Base-by-base conservation (phyloP, 129 eudicot species). In the Lonicera japonica region DNA sequence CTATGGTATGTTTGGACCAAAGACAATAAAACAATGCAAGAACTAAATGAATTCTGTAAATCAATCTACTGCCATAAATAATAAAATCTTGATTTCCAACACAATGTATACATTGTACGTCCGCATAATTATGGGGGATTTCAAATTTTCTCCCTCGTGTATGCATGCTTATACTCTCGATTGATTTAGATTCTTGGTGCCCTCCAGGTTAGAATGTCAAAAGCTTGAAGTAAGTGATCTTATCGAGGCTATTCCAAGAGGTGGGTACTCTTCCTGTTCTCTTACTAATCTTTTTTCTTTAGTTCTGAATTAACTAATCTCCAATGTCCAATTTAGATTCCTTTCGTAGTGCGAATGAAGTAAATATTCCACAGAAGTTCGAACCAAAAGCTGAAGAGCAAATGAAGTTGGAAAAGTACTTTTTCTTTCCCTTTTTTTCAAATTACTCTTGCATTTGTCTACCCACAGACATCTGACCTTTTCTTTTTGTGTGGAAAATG, bases 161-260 rank as follows among this genome's bases (percentile, higher is more conserved):
- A n/a, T n/a, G n/a, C n/a, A n/a, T n/a, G n/a, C n/a, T n/a, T n/a
- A n/a, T n/a, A n/a, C n/a, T n/a, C n/a, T n/a, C 0, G 4, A 1
- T 67, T 56, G 16, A 48, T 60, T 11, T 11, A 40, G 58, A 62
- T 73, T 58, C 58, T 53, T 43, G 70, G 62, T n/a, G 65, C 61
- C 59, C 6, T 62, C 55, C 79, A 80, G 86, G 68, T 63, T 68
- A 70, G 65, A n/a, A n/a, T n/a, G n/a, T n/a, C n/a, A n/a, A n/a
- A n/a, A n/a, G n/a, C n/a, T n/a, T n/a, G n/a, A 79, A 54, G 79
- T 77, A 56, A 64, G 80, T 48, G 79, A 74, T 57, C 69, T 67
- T 50, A 64, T 70, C 64, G 80, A 77, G 60, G 84, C 68, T 63
- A 61, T 65, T 39, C 79, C 69, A n/a, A 85, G 72, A 80, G 96